Evolutionary conservation across 1,139 yeast genomes (phyloP).

Genomic region (Scheffersomyces illinoinensis): DNA sequence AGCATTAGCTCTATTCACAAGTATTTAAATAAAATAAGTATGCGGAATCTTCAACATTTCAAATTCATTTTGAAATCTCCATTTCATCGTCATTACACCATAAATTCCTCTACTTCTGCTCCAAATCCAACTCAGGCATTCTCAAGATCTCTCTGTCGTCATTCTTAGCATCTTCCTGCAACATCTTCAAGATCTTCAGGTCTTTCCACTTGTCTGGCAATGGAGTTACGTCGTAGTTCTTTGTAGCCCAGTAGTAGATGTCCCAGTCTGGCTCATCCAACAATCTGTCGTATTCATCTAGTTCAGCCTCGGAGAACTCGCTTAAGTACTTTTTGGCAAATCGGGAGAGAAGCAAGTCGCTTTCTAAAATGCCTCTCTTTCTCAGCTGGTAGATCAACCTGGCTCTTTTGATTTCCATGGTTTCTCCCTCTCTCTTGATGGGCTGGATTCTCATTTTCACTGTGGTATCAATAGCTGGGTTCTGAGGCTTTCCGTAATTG

Average conservation of each 20-base stretch:
- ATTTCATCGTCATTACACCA: not conserved
- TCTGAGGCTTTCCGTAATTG: constrained; percentile 48
- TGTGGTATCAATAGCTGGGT: constrained; percentile 33
- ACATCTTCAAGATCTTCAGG: constrained; percentile 58
- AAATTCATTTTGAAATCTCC: not conserved
- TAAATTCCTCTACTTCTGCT: not conserved
- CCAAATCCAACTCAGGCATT: constrained; percentile 64
- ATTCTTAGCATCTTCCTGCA: constrained; percentile 77
- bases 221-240: constrained; percentile 75
- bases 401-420: constrained; percentile 76
- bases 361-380: constrained; percentile 92
- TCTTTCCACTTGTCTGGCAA: constrained; percentile 84
- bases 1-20: not conserved
- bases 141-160: constrained; percentile 71
- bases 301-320: constrained; percentile 59
- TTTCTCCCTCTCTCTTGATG: constrained; percentile 70
- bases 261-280: constrained; percentile 98
- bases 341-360: constrained; percentile 80
- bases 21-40: not conserved
- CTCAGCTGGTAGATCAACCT: constrained; percentile 88
- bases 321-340: constrained; percentile 78
- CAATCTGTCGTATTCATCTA: constrained; percentile 82
- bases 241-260: constrained; percentile 96
- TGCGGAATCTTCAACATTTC: not conserved
- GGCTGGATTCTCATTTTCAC: constrained; percentile 67